Conservation (phyloP, 495 filamentous ascomycete genomes). For the Penicillium cinerascens region DNA sequence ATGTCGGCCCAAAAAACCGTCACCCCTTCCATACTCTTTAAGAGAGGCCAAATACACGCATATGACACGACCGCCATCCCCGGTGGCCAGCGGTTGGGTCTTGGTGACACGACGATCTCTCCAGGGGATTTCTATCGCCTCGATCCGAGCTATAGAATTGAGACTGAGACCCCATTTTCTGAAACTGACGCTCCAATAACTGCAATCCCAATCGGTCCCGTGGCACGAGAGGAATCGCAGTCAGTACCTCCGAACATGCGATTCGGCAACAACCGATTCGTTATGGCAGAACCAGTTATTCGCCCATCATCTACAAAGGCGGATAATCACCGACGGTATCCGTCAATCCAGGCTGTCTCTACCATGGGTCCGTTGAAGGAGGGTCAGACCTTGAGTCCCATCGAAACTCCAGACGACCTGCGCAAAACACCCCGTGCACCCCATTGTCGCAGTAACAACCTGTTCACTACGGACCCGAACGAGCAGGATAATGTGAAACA, state of each 20-base stretch:
- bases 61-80: too few species aligned
- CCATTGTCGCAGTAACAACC: conserved; percentile 22
- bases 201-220: conserved; percentile 61
- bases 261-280: conserved; percentile 27
- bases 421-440: conserved; percentile 22
- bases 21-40: conserved; percentile 24
- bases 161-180: conserved; percentile 66
- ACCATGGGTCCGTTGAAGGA: conserved; percentile 19
- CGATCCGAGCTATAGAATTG: conserved; percentile 59
- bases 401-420: conserved; percentile 33
- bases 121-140: conserved; percentile 26
- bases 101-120: too few species aligned
- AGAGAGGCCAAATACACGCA: too few species aligned
- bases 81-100: too few species aligned
- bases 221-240: conserved; percentile 65
- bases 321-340: conserved; percentile 7
- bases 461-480: conserved; percentile 17
- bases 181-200: conserved; percentile 89
- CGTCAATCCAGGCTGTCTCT: conserved; percentile 1
- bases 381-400: conserved; percentile 15
- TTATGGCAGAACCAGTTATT: conserved; percentile 8
- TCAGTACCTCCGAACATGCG: conserved; percentile 93
- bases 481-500: conserved; percentile 35
- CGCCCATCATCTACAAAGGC: conserved; percentile 22
- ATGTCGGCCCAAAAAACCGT: conserved; percentile 21